Evolutionary conservation across 345 rosid genomes (phyloP).

Genomic region (Cardiospermum halicacabum): DNA sequence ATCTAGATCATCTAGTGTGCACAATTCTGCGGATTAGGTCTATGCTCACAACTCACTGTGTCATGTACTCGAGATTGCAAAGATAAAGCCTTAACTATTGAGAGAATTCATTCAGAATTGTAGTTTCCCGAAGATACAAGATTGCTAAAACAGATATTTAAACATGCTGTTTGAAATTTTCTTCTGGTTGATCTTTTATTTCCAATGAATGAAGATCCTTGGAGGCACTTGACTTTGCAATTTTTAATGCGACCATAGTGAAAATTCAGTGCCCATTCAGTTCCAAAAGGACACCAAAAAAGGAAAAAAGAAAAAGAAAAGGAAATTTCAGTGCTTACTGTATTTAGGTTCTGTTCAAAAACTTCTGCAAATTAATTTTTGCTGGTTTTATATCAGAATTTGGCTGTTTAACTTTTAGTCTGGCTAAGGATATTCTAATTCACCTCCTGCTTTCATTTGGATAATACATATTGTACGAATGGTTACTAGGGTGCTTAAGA

Average conservation of each 20-base stretch:
- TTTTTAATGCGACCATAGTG: neutral
- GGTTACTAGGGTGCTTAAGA: neutral
- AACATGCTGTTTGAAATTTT: neutral
- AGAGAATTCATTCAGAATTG: neutral
- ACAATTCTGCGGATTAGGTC: no score
- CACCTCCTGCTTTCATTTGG: neutral
- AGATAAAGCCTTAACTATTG: neutral
- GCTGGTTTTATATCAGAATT: neutral
- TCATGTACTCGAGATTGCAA: neutral
- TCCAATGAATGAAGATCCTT: neutral
- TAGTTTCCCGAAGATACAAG: neutral
- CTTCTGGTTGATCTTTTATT: neutral
- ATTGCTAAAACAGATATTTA: neutral
- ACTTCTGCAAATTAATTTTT: neutral
- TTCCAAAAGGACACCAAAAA: no score
- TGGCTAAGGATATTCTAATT: neutral
- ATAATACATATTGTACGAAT: neutral
- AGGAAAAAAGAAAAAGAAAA: no score
- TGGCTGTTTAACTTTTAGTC: slow-evolving; percentile 8
- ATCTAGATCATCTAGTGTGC: no score
- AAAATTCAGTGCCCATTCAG: no score
- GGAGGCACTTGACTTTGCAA: neutral
- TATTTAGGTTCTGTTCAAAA: neutral
- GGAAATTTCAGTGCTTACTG: neutral
- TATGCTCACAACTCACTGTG: neutral